Evolutionary conservation across 202 grass and related monocot genomes (phyloP).

Genomic region (Elaeis oleifera): DNA sequence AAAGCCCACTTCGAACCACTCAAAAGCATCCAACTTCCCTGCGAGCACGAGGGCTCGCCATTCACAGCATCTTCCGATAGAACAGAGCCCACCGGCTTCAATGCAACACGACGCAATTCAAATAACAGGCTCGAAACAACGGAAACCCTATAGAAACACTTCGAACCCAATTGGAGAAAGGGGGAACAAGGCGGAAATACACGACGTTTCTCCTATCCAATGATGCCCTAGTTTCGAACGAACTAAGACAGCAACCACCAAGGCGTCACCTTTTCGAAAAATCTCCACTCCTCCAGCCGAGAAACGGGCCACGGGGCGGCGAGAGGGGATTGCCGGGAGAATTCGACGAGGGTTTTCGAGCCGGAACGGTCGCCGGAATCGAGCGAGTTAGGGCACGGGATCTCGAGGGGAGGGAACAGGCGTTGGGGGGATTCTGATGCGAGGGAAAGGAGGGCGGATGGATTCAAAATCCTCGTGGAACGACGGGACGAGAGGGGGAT

Average conservation of each 20-base stretch:
- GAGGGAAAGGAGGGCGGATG: too few relatives aligned
- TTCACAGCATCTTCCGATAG: not conserved
- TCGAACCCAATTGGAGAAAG: not conserved
- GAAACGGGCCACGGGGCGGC: too few relatives aligned
- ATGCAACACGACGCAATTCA: not conserved
- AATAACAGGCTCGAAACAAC: too few relatives aligned
- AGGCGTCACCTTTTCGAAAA: not conserved
- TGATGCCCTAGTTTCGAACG: conserved; percentile 6
- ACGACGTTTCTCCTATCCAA: not conserved
- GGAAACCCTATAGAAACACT: not conserved
- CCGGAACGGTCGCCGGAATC: too few relatives aligned
- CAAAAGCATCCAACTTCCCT: not conserved
- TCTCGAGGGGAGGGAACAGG: too few relatives aligned
- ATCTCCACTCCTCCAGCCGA: not conserved
- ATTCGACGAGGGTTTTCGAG: conserved; percentile 1
- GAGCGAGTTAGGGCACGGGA: too few relatives aligned
- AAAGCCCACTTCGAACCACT: not conserved
- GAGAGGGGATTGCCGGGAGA: not conserved
- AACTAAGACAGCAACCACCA: not conserved
- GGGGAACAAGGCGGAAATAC: not conserved
- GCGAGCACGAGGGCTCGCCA: conserved; percentile 2
- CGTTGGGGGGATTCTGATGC: too few relatives aligned
- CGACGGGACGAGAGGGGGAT: too few relatives aligned
- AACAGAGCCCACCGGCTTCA: conserved; percentile 1
- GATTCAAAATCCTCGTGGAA: too few relatives aligned